Base-by-base conservation (phyloP, 768 basidiomycete genomes). In the Boletus sp. region DNA sequence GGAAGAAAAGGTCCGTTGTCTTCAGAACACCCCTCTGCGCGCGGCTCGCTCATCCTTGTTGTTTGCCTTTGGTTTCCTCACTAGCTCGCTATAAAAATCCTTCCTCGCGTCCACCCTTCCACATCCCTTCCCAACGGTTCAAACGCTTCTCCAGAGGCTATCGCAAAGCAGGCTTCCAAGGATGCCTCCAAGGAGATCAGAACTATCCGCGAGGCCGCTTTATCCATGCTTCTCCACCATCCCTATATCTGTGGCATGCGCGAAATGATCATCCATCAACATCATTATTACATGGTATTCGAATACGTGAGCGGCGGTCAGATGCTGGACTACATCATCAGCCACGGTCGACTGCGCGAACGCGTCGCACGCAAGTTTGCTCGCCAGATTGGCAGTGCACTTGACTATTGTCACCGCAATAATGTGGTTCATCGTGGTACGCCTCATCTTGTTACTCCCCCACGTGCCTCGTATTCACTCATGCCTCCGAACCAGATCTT, bases 291-390 rank as follows among this genome's bases (percentile, higher is more conserved):
- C 78, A 98, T 99, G 93, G 92, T 98, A 10, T 93, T 90, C 70
- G 97, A 99, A 72, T 98, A 97, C 71, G 92, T 98, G 73, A 96
- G 94, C 63, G 97, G 97, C 32, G 97, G 97, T 1, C 97, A 99
- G 79, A 94, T 99, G 93, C 84, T 99, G 61, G 97, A 99, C 80
- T 99, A 96, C 71, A 98, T 99, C 75, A 99, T 99, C 75, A 90
- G 90, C 64, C 97, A 99, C 65, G 97, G 97, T 17, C 82, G 97
- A 33, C 81, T 98, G 54, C 81, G 97, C 43, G 97, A 98, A 73
- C 83, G 96, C 52, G 93, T 94, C 38, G 97, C 97, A 21, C 79
- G 97, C 62, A 98, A 98, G 77, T 99, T 99, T 73, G 94, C 97
- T 5, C 76, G 97, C 30, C 97, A 99, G 73, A 98, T 99, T 58